These are phyloP conservation scores for Dichomitus squalens DNA, from an alignment of 1,284 basidiomycete genomes.

Conservation along the genomic window DNA sequence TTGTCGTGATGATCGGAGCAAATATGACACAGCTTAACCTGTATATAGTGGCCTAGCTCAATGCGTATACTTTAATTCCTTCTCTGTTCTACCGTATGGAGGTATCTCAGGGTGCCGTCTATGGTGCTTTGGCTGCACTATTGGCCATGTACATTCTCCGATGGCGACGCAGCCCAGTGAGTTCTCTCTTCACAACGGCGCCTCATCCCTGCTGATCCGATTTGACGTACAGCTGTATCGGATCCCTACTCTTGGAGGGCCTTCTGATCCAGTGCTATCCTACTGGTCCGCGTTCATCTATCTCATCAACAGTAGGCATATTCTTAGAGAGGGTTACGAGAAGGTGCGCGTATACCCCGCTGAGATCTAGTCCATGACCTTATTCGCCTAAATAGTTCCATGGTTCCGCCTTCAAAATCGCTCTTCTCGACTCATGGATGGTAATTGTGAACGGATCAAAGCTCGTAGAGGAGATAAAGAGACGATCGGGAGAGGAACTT, in stretches of 20 bases:
- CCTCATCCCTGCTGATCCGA: too few species aligned
- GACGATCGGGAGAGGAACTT: slow-evolving; percentile 29
- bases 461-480: slow-evolving; percentile 28
- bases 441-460: slow-evolving; percentile 25
- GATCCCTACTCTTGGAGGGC: slow-evolving; percentile 33
- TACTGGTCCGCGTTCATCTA: slow-evolving; percentile 27
- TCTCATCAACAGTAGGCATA: slow-evolving; percentile 20
- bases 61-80: too few species aligned
- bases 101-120: too few species aligned
- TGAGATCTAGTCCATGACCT: too few species aligned
- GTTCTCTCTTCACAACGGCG: too few species aligned
- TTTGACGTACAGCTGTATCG: slow-evolving; percentile 15
- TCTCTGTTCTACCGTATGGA: too few species aligned
- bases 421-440: slow-evolving; percentile 36
- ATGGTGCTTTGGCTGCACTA: too few species aligned
- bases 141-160: too few species aligned
- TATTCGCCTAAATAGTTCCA: slow-evolving; percentile 39
- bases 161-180: too few species aligned
- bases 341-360: slow-evolving; percentile 27
- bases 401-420: slow-evolving; percentile 34
- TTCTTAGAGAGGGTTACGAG: slow-evolving; percentile 38
- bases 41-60: too few species aligned
- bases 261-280: slow-evolving; percentile 28
- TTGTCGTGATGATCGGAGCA: too few species aligned
- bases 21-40: too few species aligned